Base-by-base conservation (phyloP, 2,329 filamentous ascomycete species). In the Juglanconis juglandina region DNA sequence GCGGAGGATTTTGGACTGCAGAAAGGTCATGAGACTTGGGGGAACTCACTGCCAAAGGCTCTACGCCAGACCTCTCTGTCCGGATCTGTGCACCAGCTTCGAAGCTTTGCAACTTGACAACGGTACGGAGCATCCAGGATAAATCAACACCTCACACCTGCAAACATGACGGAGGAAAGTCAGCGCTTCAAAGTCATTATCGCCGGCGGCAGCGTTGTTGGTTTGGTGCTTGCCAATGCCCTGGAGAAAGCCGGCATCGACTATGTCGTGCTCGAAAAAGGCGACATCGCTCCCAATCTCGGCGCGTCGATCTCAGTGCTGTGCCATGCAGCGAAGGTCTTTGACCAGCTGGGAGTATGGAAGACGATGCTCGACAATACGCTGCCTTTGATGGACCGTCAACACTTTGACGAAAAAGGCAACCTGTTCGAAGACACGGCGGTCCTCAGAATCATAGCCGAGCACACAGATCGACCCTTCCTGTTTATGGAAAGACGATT, bases 181-280 rank as follows among this genome's bases (percentile, higher is more conserved):
- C 24, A 24, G 24, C 24, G 24, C 24, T 63, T 63, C 50, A 49
- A 51, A 42, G 60, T 64, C 35, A 58, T 64, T 46, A 65, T 66
- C 46, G 63, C 64, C 7, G 65, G 64, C 35, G 65, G 64, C 33
- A 64, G 64, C 42, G 47, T 66, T 14, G 58, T 50, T 10, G 65
- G 65, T 6, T 57, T 66, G 5, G 63, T 63, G 17, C 46, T 59
- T 34, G 65, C 64, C 30, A 59, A 59, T 13, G 64, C 64, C 6
- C 47, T 66, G 11, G 64, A 66, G 37, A 48, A 58, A 52, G 63
- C 64, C 7, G 64, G 61, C 14, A 61, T 66, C 33, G 59, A 63
- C 42, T 66, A 51, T 46, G 42, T 66, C n/a, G 35, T 66, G 17
- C 63, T 66, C 44, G 65, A 66, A 54, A 66, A 60, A 44, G 56